Evolutionary conservation across 176 grass and related monocot genomes (phyloP).

Genomic region (Microstegium vimineum): DNA sequence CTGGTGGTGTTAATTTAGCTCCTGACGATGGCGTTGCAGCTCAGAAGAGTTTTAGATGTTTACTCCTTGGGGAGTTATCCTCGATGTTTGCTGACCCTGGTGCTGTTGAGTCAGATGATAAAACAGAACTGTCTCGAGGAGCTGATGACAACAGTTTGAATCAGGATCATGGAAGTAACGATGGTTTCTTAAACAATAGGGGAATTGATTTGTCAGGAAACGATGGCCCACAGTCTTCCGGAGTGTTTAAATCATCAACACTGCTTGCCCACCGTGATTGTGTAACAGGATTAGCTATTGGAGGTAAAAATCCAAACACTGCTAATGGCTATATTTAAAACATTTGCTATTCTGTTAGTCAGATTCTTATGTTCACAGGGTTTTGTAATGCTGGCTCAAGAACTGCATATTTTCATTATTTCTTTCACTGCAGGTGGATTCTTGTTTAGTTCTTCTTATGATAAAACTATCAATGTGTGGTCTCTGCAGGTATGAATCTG

Average conservation of each 20-base stretch:
- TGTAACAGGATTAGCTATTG: conserved; percentile 70
- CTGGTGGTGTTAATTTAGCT: conserved; percentile 24
- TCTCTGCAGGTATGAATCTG: conserved; percentile 64
- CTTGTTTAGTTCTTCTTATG: conserved; percentile 97
- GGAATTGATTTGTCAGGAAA: conserved; percentile 12
- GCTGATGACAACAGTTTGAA: conserved; percentile 19
- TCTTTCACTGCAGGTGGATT: conserved; percentile 53
- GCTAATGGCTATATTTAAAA: background rate
- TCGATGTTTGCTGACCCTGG: conserved; percentile 14
- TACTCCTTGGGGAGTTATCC: conserved; percentile 50
- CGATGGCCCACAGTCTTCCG: background rate
- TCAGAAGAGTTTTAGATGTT: conserved; percentile 46
- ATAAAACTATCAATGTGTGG: conserved; percentile 97
- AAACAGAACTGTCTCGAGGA: conserved; percentile 10
- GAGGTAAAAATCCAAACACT: conserved; percentile 55
- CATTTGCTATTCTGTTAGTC: background rate
- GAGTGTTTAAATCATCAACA: conserved; percentile 36
- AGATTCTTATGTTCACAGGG: background rate
- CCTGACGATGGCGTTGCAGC: conserved; percentile 27
- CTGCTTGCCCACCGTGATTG: conserved; percentile 76
- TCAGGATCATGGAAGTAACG: conserved; percentile 19
- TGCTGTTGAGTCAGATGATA: conserved; percentile 28
- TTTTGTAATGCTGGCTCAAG: background rate
- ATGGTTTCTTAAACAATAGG: conserved; percentile 13
- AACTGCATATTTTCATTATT: conserved; percentile 13